Percentiles rank a stretch among this genome's conserved stretches.
Evolutionary conservation across 1,284 basidiomycete genomes (phyloP).

Genomic region (Flammula alnicola): DNA sequence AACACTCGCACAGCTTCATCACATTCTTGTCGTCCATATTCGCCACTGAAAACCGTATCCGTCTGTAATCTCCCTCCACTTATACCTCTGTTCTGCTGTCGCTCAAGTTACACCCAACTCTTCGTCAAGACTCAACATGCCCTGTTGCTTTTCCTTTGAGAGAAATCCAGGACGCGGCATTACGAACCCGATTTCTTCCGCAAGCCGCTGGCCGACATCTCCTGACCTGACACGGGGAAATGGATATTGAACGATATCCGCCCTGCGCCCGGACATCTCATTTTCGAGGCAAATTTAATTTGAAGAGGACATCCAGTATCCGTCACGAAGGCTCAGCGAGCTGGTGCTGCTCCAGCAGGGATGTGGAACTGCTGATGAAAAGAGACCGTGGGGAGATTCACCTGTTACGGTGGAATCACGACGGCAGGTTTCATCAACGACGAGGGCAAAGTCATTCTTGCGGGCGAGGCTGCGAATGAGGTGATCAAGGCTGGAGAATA

Average conservation of each 20-base stretch:
- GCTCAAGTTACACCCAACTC: slow-evolving; percentile 28
- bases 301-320: slow-evolving; percentile 66
- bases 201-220: slow-evolving; percentile 65
- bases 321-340: slow-evolving; percentile 59
- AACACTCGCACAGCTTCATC: slow-evolving; percentile 62
- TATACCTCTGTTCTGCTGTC: slow-evolving; percentile 26
- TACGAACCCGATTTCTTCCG: slow-evolving; percentile 66
- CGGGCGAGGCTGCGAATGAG: slow-evolving; percentile 69
- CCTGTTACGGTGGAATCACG: slow-evolving; percentile 76
- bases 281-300: slow-evolving; percentile 41
- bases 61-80: slow-evolving; percentile 51
- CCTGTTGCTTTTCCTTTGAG: slow-evolving; percentile 40
- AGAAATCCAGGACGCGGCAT: slow-evolving; percentile 77
- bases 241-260: slow-evolving; percentile 78
- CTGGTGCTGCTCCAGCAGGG: slow-evolving; percentile 60
- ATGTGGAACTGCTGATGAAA: slow-evolving; percentile 32
- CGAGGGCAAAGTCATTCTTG: slow-evolving; percentile 66
- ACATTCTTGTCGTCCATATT: slow-evolving; percentile 75
- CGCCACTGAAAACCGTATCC: slow-evolving; percentile 83
- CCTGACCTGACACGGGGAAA: slow-evolving; percentile 54
- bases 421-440: slow-evolving; percentile 91
- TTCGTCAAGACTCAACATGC: slow-evolving; percentile 53
- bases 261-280: slow-evolving; percentile 75
- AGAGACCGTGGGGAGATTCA: slow-evolving; percentile 60
- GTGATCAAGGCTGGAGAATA: slow-evolving; percentile 68